Conservation (phyloP, 768 basidiomycete species). For the Boletus coccyginus region DNA sequence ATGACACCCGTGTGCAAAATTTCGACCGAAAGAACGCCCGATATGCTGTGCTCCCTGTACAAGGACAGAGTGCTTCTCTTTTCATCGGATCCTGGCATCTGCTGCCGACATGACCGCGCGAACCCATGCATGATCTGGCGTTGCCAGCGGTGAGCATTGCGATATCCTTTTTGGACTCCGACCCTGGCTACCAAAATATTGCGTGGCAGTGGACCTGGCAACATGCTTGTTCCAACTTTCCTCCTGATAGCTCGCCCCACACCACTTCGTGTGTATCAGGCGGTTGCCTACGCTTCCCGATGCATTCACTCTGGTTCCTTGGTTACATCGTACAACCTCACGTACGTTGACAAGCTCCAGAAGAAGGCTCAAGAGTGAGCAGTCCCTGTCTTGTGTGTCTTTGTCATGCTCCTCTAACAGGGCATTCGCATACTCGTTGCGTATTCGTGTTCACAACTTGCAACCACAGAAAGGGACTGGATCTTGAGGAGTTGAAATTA, state of each 20-base stretch:
- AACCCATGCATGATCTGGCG: too few species aligned
- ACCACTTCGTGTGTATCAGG: neutral
- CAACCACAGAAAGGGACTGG: slow-evolving; percentile 43
- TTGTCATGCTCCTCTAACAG: too few species aligned
- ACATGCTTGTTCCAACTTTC: neutral
- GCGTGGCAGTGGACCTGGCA: neutral
- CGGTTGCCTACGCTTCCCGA: slow-evolving; percentile 2
- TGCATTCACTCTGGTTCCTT: slow-evolving; percentile 12
- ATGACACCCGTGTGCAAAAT: neutral
- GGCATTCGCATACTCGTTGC: too few species aligned
- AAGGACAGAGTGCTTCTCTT: too few species aligned
- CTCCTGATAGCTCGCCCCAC: slow-evolving; percentile 1
- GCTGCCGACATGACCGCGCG: too few species aligned
- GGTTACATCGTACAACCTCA: slow-evolving; percentile 35
- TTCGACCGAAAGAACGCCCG: neutral
- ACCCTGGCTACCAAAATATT: neutral
- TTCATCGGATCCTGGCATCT: too few species aligned
- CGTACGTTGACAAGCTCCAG: slow-evolving; percentile 70
- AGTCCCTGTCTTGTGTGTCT: slow-evolving; percentile 8
- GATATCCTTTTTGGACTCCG: too few species aligned
- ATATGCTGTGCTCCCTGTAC: too few species aligned
- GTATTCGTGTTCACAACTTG: slow-evolving; percentile 2
- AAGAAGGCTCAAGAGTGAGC: slow-evolving; percentile 64
- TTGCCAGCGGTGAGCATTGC: too few species aligned
- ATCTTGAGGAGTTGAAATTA: slow-evolving; percentile 34